Evolutionary conservation across 179 eudicot species (phyloP).

Genomic region (Heliamphora pulchella): DNA sequence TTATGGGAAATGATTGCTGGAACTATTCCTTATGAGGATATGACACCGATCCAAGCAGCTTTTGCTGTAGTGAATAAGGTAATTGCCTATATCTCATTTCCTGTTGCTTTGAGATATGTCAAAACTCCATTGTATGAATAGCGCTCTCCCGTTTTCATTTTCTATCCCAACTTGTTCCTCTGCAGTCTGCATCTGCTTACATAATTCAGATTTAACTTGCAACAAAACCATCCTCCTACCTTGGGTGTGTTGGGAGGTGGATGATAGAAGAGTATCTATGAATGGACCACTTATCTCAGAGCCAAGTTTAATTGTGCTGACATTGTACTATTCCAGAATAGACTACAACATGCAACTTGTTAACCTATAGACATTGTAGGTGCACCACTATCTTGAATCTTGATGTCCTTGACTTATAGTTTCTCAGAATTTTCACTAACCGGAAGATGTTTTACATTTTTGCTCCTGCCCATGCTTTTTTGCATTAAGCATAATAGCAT

Average conservation of each 20-base stretch:
- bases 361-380: no score
- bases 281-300: background rate
- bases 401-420: no score
- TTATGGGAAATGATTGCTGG: constrained; percentile 87
- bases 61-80: constrained; percentile 93
- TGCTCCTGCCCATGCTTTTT: no score
- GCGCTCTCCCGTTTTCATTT: background rate
- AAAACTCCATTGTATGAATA: background rate
- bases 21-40: constrained; percentile 70
- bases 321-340: no score
- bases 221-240: background rate
- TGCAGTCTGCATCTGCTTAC: background rate
- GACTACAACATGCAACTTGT: no score
- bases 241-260: background rate
- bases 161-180: background rate
- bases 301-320: background rate
- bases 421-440: no score
- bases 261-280: background rate
- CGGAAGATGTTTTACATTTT: no score
- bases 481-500: no score
- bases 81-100: background rate
- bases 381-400: no score
- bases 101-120: background rate
- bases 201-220: background rate
- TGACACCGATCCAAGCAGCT: constrained; percentile 87